phyloP scores from a whole-genome alignment of 2,329 filamentous ascomycete genomes.

The Paramyrothecium roridum region DNA sequence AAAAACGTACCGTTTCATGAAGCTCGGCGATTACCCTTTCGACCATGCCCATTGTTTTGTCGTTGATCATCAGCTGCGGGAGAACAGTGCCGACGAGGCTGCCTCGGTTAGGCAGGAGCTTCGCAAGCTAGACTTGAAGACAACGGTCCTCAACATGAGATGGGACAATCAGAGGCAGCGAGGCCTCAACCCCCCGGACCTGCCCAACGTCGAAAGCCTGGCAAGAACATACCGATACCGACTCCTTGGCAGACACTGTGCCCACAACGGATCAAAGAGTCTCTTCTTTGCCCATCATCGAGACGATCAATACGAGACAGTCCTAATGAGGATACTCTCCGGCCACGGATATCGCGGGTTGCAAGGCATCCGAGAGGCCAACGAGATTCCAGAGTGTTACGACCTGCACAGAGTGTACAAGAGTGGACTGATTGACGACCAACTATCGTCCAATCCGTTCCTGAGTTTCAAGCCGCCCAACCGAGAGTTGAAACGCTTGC shows the following conservation, averaged over 20 bases:
- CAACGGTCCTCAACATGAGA: slow-evolving; percentile 21
- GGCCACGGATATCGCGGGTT: slow-evolving; percentile 70
- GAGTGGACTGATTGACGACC: slow-evolving; percentile 56
- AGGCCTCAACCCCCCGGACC: slow-evolving; percentile 24
- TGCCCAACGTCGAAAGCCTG: slow-evolving; percentile 70
- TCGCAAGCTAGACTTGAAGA: slow-evolving; percentile 30
- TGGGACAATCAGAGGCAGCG: slow-evolving; percentile 42
- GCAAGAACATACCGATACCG: slow-evolving; percentile 75
- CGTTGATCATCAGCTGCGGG: slow-evolving; percentile 56
- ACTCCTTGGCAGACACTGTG: slow-evolving; percentile 61
- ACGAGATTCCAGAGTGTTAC: slow-evolving; percentile 80
- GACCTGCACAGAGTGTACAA: slow-evolving; percentile 69
- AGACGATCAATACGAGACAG: slow-evolving; percentile 89
- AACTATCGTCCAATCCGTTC: slow-evolving; percentile 28
- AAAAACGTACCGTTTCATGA: slow-evolving; percentile 25
- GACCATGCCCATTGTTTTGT: slow-evolving; percentile 42
- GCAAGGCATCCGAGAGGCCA: slow-evolving; percentile 61
- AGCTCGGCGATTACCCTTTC: slow-evolving; percentile 43
- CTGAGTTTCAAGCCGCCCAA: slow-evolving; percentile 32
- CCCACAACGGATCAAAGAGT: slow-evolving; percentile 44
- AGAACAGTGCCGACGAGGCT: slow-evolving; percentile 51
- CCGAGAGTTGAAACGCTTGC: slow-evolving; percentile 24
- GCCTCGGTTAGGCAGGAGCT: slow-evolving; percentile 38
- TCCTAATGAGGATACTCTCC: slow-evolving; percentile 71
- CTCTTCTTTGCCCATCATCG: slow-evolving; percentile 82